These are phyloP conservation scores for Camellia lanceoleosa DNA, from an alignment of 148 eudicot genomes.

Conservation along the genomic window DNA sequence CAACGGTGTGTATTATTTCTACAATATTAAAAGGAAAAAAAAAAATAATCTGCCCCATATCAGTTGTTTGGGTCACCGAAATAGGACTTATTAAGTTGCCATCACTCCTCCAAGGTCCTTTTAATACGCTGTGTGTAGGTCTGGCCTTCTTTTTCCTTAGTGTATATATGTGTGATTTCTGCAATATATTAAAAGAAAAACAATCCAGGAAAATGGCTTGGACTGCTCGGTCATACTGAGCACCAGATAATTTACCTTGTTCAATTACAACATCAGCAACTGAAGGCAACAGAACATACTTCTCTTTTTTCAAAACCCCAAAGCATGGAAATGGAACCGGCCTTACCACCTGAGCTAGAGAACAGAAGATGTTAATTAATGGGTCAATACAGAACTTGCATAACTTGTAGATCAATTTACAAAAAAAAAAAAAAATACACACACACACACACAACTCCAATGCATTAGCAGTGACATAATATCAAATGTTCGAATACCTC, in stretches of 20 bases:
- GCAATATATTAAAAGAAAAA: too few relatives aligned
- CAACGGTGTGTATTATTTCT: too few relatives aligned
- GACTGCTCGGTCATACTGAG: not conserved
- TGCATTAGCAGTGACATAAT: not conserved
- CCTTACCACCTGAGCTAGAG: constrained; percentile 50
- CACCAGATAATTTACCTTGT: constrained; percentile 51
- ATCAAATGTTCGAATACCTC: not conserved
- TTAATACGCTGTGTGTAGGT: too few relatives aligned
- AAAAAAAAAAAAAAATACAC: too few relatives aligned
- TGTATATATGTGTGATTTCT: too few relatives aligned
- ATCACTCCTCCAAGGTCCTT: too few relatives aligned
- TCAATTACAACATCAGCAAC: constrained; percentile 82
- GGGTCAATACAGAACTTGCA: not conserved
- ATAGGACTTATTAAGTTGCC: too few relatives aligned
- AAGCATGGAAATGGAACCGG: constrained; percentile 82
- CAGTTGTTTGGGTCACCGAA: too few relatives aligned
- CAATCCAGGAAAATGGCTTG: too few relatives aligned
- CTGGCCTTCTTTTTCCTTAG: too few relatives aligned
- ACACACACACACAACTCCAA: not conserved
- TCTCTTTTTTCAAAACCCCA: constrained; percentile 80
- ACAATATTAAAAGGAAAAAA: too few relatives aligned
- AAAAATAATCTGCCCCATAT: too few relatives aligned
- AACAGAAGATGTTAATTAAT: constrained; percentile 8
- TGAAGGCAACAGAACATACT: constrained; percentile 68
- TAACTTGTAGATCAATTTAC: not conserved